Base-by-base conservation (phyloP, 176 grass and related monocot genomes). In the Leersia perrieri region DNA sequence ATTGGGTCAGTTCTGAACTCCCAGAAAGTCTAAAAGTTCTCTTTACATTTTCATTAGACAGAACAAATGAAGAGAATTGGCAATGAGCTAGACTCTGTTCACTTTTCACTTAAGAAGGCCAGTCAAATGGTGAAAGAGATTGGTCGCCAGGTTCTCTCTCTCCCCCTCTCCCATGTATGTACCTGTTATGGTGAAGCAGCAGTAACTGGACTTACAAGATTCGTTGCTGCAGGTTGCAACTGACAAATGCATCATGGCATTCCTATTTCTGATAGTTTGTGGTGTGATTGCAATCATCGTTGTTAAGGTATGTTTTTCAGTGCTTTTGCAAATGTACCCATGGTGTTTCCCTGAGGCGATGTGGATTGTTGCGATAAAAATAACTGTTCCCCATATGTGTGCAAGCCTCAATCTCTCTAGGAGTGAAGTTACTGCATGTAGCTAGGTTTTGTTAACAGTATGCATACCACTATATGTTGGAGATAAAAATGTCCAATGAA, bases 221-320 rank as follows among this genome's bases (percentile, higher is more conserved):
- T 29, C 79, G n/a, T 28, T 53, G 12, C 78, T 88, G 51, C 90
- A 98, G 95, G 95, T 98, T 55, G 95, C 95, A 62, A 98, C 95
- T 77, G 95, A 98, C 86, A 98, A 95, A 87, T 98, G 95, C 72
- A 98, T 98, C 68, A 98, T 98, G 95, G 72, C 76, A 1, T 90
- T 98, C 60, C 62, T 98, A 27, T 88, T 89, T 75, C 69, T 98
- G 31, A 95, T 98, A 75, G 95, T 98, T 39, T 93, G 83, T 38
- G 95, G 95, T 84, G 95, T 98, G 44, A 93, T 98, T 84, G 86
- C 92, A 73, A 85, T 95, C 63, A 89, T 98, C 72, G 68, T 98
- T 82, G 95, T 98, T 63, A 98, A 98, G 95, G 95, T 98, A 95
- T 72, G 81, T 34, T 85, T n/a, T 74, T 33, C 32, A 35, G 0